phyloP scores from a whole-genome alignment of 495 filamentous ascomycete species.

The Hyaloscypha bicolor region DNA sequence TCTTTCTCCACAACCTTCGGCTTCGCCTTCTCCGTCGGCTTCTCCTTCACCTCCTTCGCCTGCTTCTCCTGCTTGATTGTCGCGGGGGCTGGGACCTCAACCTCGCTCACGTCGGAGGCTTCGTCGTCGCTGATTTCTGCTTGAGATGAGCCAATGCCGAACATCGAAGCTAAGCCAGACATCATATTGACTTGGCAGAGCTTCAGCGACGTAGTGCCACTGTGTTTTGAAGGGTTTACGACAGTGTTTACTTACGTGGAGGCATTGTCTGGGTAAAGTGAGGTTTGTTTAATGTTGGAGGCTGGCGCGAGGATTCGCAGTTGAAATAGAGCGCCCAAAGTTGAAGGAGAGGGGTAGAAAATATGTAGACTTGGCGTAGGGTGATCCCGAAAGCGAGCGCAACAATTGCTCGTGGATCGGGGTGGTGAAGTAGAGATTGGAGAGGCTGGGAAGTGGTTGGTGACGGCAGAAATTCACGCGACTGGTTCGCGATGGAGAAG shows the following conservation, averaged over 20 bases:
- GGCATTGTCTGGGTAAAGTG: slow-evolving; percentile 28
- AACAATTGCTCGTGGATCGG: background rate
- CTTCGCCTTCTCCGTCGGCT: slow-evolving; percentile 28
- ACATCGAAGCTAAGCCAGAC: slow-evolving; percentile 18
- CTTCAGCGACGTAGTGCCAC: slow-evolving; percentile 6
- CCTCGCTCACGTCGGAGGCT: slow-evolving; percentile 14
- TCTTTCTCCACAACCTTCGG: slow-evolving; percentile 45
- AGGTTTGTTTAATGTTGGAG: slow-evolving; percentile 3
- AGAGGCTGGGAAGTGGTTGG: background rate
- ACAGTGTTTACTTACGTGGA: slow-evolving; percentile 34
- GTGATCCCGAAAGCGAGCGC: background rate
- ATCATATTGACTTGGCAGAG: slow-evolving; percentile 8
- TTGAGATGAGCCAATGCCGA: slow-evolving; percentile 25
- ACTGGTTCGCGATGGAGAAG: background rate
- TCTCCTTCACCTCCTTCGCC: slow-evolving; percentile 33
- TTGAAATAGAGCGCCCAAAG: background rate
- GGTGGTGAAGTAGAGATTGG: background rate
- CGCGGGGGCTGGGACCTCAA: background rate
- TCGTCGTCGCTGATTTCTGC: slow-evolving; percentile 33
- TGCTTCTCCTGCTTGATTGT: slow-evolving; percentile 15
- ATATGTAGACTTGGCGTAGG: background rate
- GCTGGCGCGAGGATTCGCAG: slow-evolving; percentile 6
- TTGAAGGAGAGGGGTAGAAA: background rate
- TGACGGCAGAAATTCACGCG: background rate
- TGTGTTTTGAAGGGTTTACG: background rate